Conservation (phyloP, 768 basidiomycete species). For the Lactifluus volemus region DNA sequence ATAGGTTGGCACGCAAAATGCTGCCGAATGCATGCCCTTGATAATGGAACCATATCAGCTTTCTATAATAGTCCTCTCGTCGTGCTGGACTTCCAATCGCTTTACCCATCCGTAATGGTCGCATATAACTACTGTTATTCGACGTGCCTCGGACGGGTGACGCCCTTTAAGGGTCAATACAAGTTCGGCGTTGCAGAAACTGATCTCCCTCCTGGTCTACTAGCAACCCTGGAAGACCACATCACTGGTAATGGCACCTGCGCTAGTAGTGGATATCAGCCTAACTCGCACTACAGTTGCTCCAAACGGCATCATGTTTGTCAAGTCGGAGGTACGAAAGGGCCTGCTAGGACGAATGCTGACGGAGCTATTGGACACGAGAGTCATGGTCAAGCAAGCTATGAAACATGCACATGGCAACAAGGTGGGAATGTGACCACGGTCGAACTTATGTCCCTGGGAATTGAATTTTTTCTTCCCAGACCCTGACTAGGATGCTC, state of each 20-base stretch:
- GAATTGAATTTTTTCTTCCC: not conserved
- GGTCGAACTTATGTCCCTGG: not conserved
- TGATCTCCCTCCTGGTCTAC: conserved; percentile 52
- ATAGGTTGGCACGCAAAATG: conserved; percentile 93
- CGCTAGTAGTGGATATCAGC: not conserved
- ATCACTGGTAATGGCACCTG: conserved; percentile 50
- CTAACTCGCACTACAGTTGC: conserved; percentile 49
- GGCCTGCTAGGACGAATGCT: conserved; percentile 89
- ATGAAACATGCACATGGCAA: conserved; percentile 77
- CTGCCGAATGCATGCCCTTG: conserved; percentile 91
- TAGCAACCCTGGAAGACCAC: conserved; percentile 65
- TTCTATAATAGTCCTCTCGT: conserved; percentile 90
- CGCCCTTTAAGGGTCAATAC: conserved; percentile 78
- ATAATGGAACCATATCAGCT: conserved; percentile 92
- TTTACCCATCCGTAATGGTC: conserved; percentile 98
- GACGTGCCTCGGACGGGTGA: conserved; percentile 85
- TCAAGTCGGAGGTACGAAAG: conserved; percentile 74
- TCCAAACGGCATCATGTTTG: conserved; percentile 93
- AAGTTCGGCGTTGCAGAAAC: conserved; percentile 83
- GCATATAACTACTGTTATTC: conserved; percentile 98
- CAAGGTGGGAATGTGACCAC: conserved; percentile 43
- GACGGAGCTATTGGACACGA: conserved; percentile 82
- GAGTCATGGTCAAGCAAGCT: conserved; percentile 96
- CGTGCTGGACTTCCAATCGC: conserved; percentile 91
- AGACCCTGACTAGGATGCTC: conserved; percentile 70